Base-by-base conservation (phyloP, 169 alveolate species). In the Theileria orientalis region DNA sequence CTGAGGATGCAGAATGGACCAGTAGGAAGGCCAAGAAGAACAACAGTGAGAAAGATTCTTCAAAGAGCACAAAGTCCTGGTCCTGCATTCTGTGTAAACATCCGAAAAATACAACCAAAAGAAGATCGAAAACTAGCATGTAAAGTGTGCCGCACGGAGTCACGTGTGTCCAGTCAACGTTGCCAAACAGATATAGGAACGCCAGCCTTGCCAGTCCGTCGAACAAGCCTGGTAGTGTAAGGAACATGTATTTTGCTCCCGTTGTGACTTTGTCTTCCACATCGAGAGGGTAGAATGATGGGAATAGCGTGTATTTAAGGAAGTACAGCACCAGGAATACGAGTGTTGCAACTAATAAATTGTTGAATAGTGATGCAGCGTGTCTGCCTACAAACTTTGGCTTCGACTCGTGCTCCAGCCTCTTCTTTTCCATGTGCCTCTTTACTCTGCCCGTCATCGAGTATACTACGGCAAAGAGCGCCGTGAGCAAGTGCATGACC, bases 11-110 rank as follows among this genome's bases (percentile, higher is more conserved):
- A 32, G 60, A 8, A 32, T 49, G 60, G 7, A 49, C 35, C 25
- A 49, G 60, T n/a, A 32, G 19, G 60, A 49, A 49, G 19, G 25
- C 60, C 60, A 49, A 21, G 60, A 49, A 49, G 60, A 49, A 49
- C 19, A 49, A 32, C 25, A 49, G 60, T 16, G 60, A 49, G 60
- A 49, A 49, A 0, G 60, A 21, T 33, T 49, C 60, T n/a, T 49
- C 60, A 32, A 49, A 49, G 60, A 49, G 60, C 1, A 49, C 60
- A 32, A 49, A 49, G 60, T 49, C 60, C 25, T 49, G 35, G 19
- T 49, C 60, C 60, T 49, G 60, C 60, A 49, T 7, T 29, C 25
- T 49, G 60, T 49, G 60, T 33, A 49, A 32, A 2, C 19, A 27
- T 7, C 35, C 60, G 60, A 49, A 49, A 32, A 21, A 49, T 11